Evolutionary conservation across 2,329 filamentous ascomycete species (phyloP), one percentile per base, ranked within the genome.

Genomic region (Stemphylium lycopersici): DNA sequence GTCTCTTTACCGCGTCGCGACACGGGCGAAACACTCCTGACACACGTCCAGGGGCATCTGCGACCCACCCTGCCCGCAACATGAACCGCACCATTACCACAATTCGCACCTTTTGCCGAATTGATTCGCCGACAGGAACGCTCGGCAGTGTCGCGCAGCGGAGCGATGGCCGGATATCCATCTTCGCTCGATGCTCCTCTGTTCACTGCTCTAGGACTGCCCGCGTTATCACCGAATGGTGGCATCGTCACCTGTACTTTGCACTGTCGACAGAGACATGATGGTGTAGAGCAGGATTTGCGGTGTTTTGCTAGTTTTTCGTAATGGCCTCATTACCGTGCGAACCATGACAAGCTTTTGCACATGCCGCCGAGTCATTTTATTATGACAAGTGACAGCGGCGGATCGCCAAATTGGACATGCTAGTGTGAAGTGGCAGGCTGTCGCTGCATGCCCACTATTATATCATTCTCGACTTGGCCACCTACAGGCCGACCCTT

Each of bases 11-110:
- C 52, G 60, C 58, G 48, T 58, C 58, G 64, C 62, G 64, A 68
- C 63, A 54, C 40, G 56, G 26, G 49, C 63, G 63, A 67, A 67
- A 68, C 66, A 56, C 59, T 61, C 51, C 55, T 67, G 60, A 65
- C 55, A 68, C 66, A 57, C 44, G 18, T 46, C 48, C 62, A 66
- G 63, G 60, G 52, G 57, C 40, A 45, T 36, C 50, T 53, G 51
- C 58, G 61, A 53, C 52, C 48, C 63, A 52, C 61, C 54, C 51
- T 54, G 55, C 57, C 59, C 62, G 58, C 59, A 62, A 56, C 56
- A 31, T 47, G 47, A 55, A 56, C 65, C 62, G 62, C 65, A 66
- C 65, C 65, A 68, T 63, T 52, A 56, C 40, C 43, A 58, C 46
- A 36, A 56, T 56, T 60, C 57, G 37, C 36, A 36, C 52, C 49